phyloP scores from a whole-genome alignment of 257 asterid species.

The Apocynum venetum region DNA sequence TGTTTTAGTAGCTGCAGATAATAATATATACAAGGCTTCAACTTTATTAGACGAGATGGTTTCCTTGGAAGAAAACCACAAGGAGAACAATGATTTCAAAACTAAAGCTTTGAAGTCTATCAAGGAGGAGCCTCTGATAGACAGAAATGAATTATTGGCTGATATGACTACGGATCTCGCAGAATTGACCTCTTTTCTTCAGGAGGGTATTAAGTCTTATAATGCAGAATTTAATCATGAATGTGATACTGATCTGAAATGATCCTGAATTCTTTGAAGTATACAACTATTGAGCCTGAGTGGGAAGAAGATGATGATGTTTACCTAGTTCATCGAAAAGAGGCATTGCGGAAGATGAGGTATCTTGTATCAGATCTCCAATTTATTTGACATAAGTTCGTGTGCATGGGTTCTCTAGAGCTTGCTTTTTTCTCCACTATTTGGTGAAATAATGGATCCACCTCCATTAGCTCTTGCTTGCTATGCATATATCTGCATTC shows the following conservation, averaged over 20 bases:
- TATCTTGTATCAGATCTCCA: slow-evolving; percentile 17
- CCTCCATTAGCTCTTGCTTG: not conserved
- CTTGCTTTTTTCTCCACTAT: not conserved
- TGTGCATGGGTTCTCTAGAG: not conserved
- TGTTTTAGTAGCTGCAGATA: slow-evolving; percentile 52
- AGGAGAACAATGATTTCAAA: slow-evolving; percentile 19
- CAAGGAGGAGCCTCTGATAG: slow-evolving; percentile 3
- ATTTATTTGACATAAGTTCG: slow-evolving; percentile 9
- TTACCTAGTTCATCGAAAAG: slow-evolving; percentile 64
- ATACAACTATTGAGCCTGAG: slow-evolving; percentile 59
- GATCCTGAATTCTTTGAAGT: slow-evolving; percentile 23
- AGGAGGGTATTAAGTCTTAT: slow-evolving; percentile 13
- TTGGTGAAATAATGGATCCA: not conserved
- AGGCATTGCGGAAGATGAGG: slow-evolving; percentile 74
- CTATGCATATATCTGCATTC: not conserved
- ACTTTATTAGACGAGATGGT: slow-evolving; percentile 48
- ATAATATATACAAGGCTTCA: slow-evolving; percentile 47
- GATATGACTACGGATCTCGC: slow-evolving; percentile 16
- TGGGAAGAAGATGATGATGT: slow-evolving; percentile 79
- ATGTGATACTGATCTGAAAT: slow-evolving; percentile 13
- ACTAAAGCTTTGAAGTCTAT: slow-evolving; percentile 8
- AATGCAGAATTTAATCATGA: slow-evolving; percentile 15
- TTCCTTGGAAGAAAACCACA: slow-evolving; percentile 19
- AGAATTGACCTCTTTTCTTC: slow-evolving; percentile 14
- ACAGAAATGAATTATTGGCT: slow-evolving; percentile 15